Conservation (phyloP, 768 basidiomycete species). For the Amanita jacksonii region DNA sequence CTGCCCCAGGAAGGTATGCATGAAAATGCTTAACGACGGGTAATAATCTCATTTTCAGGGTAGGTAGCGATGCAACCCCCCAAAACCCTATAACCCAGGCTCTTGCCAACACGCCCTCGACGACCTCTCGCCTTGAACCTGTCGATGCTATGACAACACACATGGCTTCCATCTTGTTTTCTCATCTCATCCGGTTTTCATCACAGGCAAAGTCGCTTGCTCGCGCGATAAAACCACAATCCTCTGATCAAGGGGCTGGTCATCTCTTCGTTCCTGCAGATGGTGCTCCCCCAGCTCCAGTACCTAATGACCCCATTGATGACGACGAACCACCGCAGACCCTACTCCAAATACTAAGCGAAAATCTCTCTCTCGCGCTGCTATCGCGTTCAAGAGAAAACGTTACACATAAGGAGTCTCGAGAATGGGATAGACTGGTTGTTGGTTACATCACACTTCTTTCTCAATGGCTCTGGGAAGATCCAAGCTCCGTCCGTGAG, state of each 20-base stretch:
- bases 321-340: slow-evolving; percentile 61
- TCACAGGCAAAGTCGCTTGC: slow-evolving; percentile 55
- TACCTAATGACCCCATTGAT: slow-evolving; percentile 27
- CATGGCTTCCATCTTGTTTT: slow-evolving; percentile 68
- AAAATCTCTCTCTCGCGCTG: slow-evolving; percentile 83
- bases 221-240: slow-evolving; percentile 49
- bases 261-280: slow-evolving; percentile 77
- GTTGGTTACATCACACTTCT: slow-evolving; percentile 79
- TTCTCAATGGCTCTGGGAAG: slow-evolving; percentile 96
- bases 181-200: slow-evolving; percentile 67
- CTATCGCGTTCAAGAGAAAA: slow-evolving; percentile 64
- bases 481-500: slow-evolving; percentile 76
- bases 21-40: no score
- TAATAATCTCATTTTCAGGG: no score
- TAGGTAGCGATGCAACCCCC: slow-evolving; percentile 31
- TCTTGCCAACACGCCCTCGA: slow-evolving; percentile 52
- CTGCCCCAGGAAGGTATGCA: slow-evolving; percentile 42
- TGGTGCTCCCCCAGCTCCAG: slow-evolving; percentile 29
- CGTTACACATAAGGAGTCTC: slow-evolving; percentile 57
- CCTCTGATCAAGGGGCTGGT: slow-evolving; percentile 21
- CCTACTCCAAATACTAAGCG: slow-evolving; percentile 77
- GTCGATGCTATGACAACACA: slow-evolving; percentile 55
- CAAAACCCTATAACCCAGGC: slow-evolving; percentile 58
- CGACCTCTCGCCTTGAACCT: slow-evolving; percentile 41
- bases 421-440: slow-evolving; percentile 88